Percentiles rank a stretch among this genome's conserved stretches.
phyloP scores from a whole-genome alignment of 345 rosid species.

The Hibiscus syriacus region DNA sequence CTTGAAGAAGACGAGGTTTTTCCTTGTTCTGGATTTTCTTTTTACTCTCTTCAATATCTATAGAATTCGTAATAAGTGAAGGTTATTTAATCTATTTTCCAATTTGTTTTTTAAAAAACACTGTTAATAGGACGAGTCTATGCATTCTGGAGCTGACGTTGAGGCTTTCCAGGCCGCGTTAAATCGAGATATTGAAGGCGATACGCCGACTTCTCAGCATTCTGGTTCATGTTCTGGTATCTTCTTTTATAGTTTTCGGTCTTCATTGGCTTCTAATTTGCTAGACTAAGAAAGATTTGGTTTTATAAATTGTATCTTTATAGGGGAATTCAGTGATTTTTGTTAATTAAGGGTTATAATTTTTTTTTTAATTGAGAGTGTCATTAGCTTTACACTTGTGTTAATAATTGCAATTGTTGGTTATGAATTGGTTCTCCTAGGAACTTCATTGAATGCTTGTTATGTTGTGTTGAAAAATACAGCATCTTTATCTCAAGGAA shows the following conservation, averaged over 20 bases:
- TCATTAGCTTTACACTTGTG: background rate
- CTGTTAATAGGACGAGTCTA: slow-evolving; percentile 61
- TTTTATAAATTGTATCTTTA: background rate
- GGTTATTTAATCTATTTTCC: background rate
- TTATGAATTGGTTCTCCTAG: background rate
- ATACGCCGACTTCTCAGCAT: slow-evolving; percentile 41
- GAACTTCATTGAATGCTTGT: background rate
- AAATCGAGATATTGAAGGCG: slow-evolving; percentile 82
- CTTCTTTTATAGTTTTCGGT: background rate
- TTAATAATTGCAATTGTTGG: slow-evolving; percentile 5
- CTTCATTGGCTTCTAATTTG: background rate
- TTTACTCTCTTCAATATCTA: background rate
- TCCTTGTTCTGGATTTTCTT: background rate
- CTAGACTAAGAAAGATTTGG: background rate
- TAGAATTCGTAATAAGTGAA: background rate
- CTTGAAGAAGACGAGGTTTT: slow-evolving; percentile 55
- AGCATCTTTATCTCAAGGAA: slow-evolving; percentile 35
- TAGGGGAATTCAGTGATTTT: background rate
- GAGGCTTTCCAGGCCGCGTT: slow-evolving; percentile 94
- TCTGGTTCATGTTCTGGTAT: slow-evolving; percentile 39
- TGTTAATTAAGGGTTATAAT: background rate
- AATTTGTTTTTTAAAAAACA: background rate
- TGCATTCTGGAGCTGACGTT: slow-evolving; percentile 96
- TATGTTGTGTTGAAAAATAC: slow-evolving; percentile 6
- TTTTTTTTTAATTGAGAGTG: background rate